phyloP scores from a whole-genome alignment of 306 rosid genomes.

The Crotalaria pallida region DNA sequence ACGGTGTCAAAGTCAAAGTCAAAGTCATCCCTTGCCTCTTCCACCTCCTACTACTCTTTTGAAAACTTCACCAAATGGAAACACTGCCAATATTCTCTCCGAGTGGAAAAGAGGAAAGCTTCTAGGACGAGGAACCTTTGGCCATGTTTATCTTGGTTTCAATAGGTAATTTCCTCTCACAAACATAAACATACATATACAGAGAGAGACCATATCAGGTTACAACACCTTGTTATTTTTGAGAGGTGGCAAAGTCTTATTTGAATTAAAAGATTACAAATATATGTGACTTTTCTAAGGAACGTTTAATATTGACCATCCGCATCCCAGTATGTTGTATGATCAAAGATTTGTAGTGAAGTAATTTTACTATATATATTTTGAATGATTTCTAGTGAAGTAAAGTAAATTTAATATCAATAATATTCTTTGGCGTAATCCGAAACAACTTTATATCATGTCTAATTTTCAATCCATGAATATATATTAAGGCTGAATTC shows the following conservation, averaged over 20 bases:
- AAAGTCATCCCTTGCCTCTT: conserved; percentile 78
- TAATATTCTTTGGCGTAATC: neutral
- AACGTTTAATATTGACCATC: too few species aligned
- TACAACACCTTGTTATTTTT: too few species aligned
- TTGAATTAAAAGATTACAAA: too few species aligned
- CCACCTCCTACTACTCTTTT: conserved; percentile 78
- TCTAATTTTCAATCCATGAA: neutral
- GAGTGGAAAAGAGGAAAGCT: conserved; percentile 95
- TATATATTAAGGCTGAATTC: neutral
- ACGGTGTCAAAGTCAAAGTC: conserved; percentile 51
- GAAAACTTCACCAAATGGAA: conserved; percentile 29
- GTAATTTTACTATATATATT: too few species aligned
- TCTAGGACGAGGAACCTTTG: conserved; percentile 93
- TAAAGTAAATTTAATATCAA: neutral
- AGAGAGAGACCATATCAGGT: too few species aligned
- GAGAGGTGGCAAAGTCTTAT: too few species aligned
- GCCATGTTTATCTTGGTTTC: conserved; percentile 90
- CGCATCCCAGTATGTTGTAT: too few species aligned
- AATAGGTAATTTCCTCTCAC: conserved; percentile 79
- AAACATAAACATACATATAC: too few species aligned
- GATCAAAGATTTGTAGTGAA: too few species aligned
- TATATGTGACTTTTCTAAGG: too few species aligned
- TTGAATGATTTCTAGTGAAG: too few species aligned
- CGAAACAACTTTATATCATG: neutral
- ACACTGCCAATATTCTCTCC: conserved; percentile 29